Evolutionary conservation across 2,329 filamentous ascomycete genomes (phyloP), one percentile per base, ranked within the genome.

Genomic region (Salinomyces thailandicus): DNA sequence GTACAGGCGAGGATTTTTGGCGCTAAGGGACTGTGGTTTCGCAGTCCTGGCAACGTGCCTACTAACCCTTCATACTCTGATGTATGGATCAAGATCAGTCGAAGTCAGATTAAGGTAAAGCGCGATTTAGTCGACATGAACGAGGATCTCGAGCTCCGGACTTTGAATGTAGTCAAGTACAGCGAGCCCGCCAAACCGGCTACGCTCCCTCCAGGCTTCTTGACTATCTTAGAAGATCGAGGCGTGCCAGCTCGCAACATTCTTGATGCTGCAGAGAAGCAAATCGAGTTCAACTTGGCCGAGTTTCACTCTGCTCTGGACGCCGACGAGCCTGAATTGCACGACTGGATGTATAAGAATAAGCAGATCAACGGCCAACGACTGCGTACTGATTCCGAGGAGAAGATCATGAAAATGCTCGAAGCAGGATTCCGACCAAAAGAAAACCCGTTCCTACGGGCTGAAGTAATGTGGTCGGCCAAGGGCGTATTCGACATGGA

Each of bases 1-100:
- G 77, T 79, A 31, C 83, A 89, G 55, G 81, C 66, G 1, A 72
- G 84, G 0, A 71, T 87, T 22, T 79, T 75, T 7, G 74, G 79
- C 13, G 79, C 79, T 0, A 89, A 89, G 54, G 84, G 83, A 0
- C 66, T 87, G 45, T 87, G 81, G 82, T 68, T 80, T 31, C 28
- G 57, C 79, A 19, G 31, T 9, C 15, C 37, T 15, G 36, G 36
- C 9, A 13, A 31, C 17, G 17, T 34, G 14, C 27, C 18, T 5
- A 18, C 31, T 27, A 33, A 31, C 11, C 6, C 18, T 17, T n/a
- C 15, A 6, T 12, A 16, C 16, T 32, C 38, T 13, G 53, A 55
- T 2, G 55, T 64, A 7, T 83, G 78, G 79, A 81, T 86, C 28
- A 68, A 78, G 37, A 73, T 79, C 12, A 67, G 62, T 0, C 57